Evolutionary conservation across 805 yeast species (phyloP), one percentile per base, ranked within the genome.

Genomic region (Yarrowia keelungensis): DNA sequence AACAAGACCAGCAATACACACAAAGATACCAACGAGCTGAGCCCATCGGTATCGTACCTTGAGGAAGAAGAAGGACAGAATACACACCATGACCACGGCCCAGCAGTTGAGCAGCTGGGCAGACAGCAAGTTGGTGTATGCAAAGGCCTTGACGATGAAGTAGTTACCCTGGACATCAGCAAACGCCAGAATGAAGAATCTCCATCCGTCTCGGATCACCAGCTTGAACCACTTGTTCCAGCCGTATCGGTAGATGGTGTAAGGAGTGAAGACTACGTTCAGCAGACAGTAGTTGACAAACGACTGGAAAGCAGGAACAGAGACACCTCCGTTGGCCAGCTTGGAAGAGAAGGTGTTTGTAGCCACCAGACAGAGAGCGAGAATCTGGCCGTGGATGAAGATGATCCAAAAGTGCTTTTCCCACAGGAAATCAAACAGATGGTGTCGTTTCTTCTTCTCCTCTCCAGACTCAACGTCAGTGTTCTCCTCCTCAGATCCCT

Each of bases 91-190:
- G 2, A 79, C 82, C 70, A 82, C 81, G 19, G 84, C 81, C 74
- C 82, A 81, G 69, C 80, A 81, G 71, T 81, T 84, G 16, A 81
- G 77, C 69, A 81, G 71, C 26, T 82, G 79, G 5, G 84, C 84
- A 66, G 81, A 77, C 47, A 81, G 73, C 71, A 81, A 71, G 70
- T 80, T 81, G 22, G 84, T 81, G 73, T 81, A 81, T 68, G 75
- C 76, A 71, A 81, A 81, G 16, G 84, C 84, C 69, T 77, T 77
- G 59, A 80, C 83, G 15, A 81, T 80, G 68, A 81, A 81, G 72
- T 81, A 81, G 75, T 81, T 81, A n/a, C 84, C 84, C 71, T 81
- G 77, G 35, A 81, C 84, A 67, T 81, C 84, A 26, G 81, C 81
- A 73, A 81, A 81, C 2, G 83, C 80, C 50, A 81, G 70, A 19